Evolutionary conservation across 169 alveolate genomes (phyloP), one percentile per base, ranked within the genome.

Genomic region (Cyclospora cayetanensis): DNA sequence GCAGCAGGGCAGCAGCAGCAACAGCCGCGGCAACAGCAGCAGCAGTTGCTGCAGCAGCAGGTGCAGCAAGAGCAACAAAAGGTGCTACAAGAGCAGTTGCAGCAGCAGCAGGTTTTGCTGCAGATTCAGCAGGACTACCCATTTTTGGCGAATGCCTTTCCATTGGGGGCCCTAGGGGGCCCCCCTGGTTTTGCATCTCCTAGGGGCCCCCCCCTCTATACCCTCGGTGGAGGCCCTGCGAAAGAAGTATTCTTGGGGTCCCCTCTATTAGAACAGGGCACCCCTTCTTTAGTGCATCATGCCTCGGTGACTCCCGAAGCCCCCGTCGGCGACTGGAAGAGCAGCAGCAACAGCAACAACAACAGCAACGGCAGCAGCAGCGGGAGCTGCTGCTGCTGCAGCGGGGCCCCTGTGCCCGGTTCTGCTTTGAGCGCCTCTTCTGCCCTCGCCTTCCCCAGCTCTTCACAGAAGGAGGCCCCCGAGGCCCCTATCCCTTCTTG

Each of bases 321-420:
- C 77, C 77, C 18, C 34, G 29, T 5, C 46, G 77, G 77, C 77
- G 41, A 65, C 46, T n/a, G 77, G 77, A 65, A 65, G 77, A 65
- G 77, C 77, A 65, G 77, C 77, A 65, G 77, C 77, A 65, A 5
- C 77, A n/a, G 77, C 77, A 65, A 42, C 77, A 65, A 42, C 77
- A 65, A 42, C 77, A 18, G 34, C 70, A 20, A 31, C 70, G 25
- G 70, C 70, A 55, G 77, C 77, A 65, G 42, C 77, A 65, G 42
- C 77, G 34, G 77, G 46, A 65, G 77, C 77, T 12, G 41, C 41
- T 15, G 41, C 77, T 29, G 77, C 77, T 12, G 41, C 41, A 27
- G 41, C 77, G 77, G 77, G 39, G 39, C 77, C 27, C 77, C 4
- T 42, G 12, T 9, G 22, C 37, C 77, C 41, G 34, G 41, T 25